phyloP scores from a whole-genome alignment of 1,284 basidiomycete genomes.

The Grifola frondosa region DNA sequence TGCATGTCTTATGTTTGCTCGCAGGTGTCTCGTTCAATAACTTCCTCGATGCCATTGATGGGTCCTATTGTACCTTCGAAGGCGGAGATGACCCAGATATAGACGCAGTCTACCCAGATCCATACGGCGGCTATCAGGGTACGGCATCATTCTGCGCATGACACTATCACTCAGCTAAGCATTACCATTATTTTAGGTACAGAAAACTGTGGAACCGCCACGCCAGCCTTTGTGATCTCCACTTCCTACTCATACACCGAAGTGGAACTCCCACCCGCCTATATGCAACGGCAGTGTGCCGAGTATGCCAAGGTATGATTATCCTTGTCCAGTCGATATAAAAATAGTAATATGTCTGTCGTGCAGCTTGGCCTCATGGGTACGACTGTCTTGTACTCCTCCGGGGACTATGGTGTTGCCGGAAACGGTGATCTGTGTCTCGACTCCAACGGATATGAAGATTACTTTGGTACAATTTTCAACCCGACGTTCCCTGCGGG shows the following conservation, averaged over 20 bases:
- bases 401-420: constrained; percentile 52
- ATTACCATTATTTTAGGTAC: constrained; percentile 25
- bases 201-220: constrained; percentile 38
- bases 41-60: constrained; percentile 18
- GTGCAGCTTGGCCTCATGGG: constrained; percentile 41
- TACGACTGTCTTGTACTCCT: constrained; percentile 49
- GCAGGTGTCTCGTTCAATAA: constrained; percentile 16
- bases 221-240: constrained; percentile 51
- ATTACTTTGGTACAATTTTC: constrained; percentile 4
- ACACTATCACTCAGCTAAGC: too few relatives aligned
- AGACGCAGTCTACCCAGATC: constrained; percentile 27
- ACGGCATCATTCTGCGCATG: too few relatives aligned
- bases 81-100: constrained; percentile 16
- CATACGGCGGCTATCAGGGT: constrained; percentile 38
- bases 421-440: constrained; percentile 31
- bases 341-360: constrained; percentile 10
- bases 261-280: constrained; percentile 39
- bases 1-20: neutral
- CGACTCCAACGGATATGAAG: constrained; percentile 5
- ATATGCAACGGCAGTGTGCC: constrained; percentile 49
- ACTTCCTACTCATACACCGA: constrained; percentile 53
- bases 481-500: constrained; percentile 13
- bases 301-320: constrained; percentile 48
- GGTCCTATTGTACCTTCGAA: constrained; percentile 12
- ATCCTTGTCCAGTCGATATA: constrained; percentile 5